phyloP scores from a whole-genome alignment of 2,329 filamentous ascomycete genomes.

The Triangularia verruculosa region DNA sequence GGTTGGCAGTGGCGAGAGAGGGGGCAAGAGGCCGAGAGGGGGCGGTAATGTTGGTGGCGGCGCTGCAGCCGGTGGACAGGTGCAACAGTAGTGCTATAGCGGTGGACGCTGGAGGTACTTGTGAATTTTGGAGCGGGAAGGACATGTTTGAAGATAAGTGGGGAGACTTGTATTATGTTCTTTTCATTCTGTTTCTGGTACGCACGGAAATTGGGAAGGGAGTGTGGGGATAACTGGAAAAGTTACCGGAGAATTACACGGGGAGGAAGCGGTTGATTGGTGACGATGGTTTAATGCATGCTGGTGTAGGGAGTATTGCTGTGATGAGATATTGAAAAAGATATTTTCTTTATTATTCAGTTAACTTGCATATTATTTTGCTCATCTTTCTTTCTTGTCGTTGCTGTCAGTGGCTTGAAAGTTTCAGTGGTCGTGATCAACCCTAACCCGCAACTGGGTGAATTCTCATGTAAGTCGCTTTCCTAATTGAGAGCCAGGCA shows the following conservation, averaged over 20 bases:
- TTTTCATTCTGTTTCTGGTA: not conserved
- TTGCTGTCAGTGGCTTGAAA: too few species aligned
- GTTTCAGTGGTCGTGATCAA: not conserved
- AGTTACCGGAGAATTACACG: not conserved
- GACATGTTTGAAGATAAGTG: not conserved
- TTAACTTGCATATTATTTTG: not conserved
- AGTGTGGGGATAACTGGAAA: not conserved
- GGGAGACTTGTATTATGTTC: not conserved
- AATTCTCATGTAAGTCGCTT: not conserved
- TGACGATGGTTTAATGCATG: not conserved
- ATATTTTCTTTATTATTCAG: not conserved
- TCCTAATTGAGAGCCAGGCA: not conserved
- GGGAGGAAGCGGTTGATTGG: not conserved
- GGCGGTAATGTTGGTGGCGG: slow-evolving; percentile 14
- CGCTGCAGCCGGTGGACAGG: not conserved
- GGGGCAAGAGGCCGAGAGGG: slow-evolving; percentile 26
- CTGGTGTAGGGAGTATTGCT: not conserved
- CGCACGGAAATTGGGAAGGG: not conserved
- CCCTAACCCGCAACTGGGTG: not conserved
- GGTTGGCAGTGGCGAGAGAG: slow-evolving; percentile 14
- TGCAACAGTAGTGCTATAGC: not conserved
- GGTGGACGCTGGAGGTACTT: not conserved
- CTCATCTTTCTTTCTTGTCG: not conserved
- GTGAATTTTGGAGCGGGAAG: not conserved
- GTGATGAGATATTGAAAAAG: not conserved